Conservation (phyloP, 495 filamentous ascomycete species). For the Poronia punctata region DNA sequence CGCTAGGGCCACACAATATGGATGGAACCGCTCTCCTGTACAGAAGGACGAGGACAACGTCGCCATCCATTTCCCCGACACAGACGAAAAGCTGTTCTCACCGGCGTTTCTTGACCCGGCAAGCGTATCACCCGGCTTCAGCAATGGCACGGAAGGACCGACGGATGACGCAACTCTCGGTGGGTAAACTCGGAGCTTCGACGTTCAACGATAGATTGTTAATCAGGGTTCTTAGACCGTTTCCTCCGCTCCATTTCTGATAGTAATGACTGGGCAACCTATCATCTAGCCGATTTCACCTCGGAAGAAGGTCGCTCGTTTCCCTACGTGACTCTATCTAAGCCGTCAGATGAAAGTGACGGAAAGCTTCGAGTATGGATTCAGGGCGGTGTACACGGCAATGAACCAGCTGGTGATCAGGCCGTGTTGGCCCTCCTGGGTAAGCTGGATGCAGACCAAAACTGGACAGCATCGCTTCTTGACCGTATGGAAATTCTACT, state of each 20-base stretch:
- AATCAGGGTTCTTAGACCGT: conserved; percentile 6
- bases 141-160: conserved; percentile 19
- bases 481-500: conserved; percentile 16
- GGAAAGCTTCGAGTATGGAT: conserved; percentile 25
- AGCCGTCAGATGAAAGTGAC: background rate
- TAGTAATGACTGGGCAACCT: conserved; percentile 16
- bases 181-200: conserved; percentile 2
- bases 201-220: background rate
- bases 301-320: conserved; percentile 23
- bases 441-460: conserved; percentile 17
- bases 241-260: conserved; percentile 17
- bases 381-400: conserved; percentile 24
- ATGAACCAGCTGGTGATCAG: conserved; percentile 24
- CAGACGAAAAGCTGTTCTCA: conserved; percentile 18
- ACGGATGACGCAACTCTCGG: conserved; percentile 19
- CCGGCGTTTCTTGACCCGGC: conserved; percentile 17
- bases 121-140: conserved; percentile 14
- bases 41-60: conserved; percentile 20
- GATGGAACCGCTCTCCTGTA: conserved; percentile 17
- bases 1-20: conserved; percentile 16
- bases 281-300: conserved; percentile 18
- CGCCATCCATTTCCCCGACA: conserved; percentile 20
- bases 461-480: conserved; percentile 15
- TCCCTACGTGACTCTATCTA: conserved; percentile 19
- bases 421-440: conserved; percentile 22